Evolutionary conservation across 768 basidiomycete genomes (phyloP), one percentile per base, ranked within the genome.

Genomic region (Tricholoma matsutake): DNA sequence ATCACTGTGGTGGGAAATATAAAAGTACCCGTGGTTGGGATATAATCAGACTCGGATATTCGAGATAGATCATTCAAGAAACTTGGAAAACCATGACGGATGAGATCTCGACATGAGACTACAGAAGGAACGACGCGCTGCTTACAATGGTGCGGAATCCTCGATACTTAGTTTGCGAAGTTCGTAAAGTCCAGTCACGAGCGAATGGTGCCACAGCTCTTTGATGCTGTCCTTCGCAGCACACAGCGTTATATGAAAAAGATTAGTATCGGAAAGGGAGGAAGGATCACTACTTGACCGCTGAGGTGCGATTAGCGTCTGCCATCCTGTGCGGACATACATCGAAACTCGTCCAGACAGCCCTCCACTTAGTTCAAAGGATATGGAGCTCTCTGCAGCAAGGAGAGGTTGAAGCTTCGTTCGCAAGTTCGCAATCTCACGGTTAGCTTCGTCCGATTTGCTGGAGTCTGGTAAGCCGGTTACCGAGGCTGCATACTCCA

Each of bases 111-210:
- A 28, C 13, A 51, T 7, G 59, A 35, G 59, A 58, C 62, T 52
- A 34, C n/a, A 25, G 22, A 25, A 25, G 22, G 22, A 25, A 25
- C 22, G 3, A 25, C 22, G 22, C 22, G 22, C 41, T n/a, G 74
- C 88, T 69, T 71, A 92, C 91, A 88, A 91, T 25, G 85, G 76
- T 4, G 87, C 87, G 6, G 87, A 88, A 67, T 92, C 91, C 62
- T 91, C 88, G 8, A 92, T 76, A 57, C 82, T 79, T 64, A 92
- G 73, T 67, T 82, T 86, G 51, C 86, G 81, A 39, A 79, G 73
- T 54, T 81, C 75, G 57, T 89, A 54, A 31, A 91, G 74, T 60
- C 79, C 75, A 65, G 78, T 78, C 22, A 91, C 85, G 3, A 81
- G 78, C 18, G 85, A 83, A 66, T 91, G 88, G 61, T 75, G 75